Evolutionary conservation across 2,329 filamentous ascomycete species (phyloP).

Genomic region (Colletotrichum caudatum): DNA sequence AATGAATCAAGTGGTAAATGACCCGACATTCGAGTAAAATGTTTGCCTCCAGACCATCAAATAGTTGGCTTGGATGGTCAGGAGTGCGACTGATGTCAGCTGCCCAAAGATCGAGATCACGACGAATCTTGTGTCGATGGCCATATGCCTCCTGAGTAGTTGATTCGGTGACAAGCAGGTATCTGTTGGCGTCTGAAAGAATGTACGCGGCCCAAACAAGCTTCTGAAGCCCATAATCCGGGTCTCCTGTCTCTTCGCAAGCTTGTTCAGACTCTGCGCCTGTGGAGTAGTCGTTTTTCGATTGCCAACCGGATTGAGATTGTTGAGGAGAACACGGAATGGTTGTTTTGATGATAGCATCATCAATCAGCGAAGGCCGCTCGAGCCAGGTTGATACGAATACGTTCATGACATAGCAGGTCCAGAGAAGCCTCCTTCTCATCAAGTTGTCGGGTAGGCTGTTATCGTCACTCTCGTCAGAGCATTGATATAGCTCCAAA

Average conservation of each 20-base stretch:
- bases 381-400: constrained; percentile 35
- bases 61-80: not conserved
- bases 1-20: constrained; percentile 28
- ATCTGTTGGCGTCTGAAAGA: constrained; percentile 28
- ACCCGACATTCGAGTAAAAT: constrained; percentile 5
- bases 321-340: constrained; percentile 5
- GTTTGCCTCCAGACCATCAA: not conserved
- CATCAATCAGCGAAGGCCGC: constrained; percentile 29
- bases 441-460: not conserved
- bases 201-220: constrained; percentile 25
- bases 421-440: constrained; percentile 29
- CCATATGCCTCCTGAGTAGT: constrained; percentile 27
- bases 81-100: not conserved
- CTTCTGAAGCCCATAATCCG: constrained; percentile 1
- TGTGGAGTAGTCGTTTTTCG: not conserved
- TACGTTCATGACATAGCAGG: constrained; percentile 29
- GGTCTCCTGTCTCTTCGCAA: not conserved
- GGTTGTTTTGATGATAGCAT: constrained; percentile 23
- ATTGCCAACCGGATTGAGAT: not conserved
- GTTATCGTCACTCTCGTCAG: not conserved
- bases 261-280: not conserved
- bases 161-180: constrained; percentile 20
- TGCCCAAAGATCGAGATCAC: constrained; percentile 32
- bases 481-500: constrained; percentile 16
- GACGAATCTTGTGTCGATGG: constrained; percentile 31